A percentile compares a stretch with the other conserved stretches of the same genome.
phyloP scores from a whole-genome alignment of 208 protist species.

The Trypanosoma melophagium region DNA sequence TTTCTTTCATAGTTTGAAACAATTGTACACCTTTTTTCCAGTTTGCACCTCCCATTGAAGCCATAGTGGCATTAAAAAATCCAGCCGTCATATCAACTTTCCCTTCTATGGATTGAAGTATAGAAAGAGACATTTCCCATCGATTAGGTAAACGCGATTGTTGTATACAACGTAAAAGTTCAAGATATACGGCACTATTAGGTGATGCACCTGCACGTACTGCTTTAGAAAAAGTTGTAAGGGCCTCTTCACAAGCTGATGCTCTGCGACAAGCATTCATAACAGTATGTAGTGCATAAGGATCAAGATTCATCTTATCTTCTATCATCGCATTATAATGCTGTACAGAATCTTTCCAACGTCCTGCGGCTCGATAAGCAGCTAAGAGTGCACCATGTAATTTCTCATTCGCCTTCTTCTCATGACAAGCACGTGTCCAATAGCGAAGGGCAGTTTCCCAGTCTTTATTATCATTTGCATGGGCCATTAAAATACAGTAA shows the following conservation, averaged over 20 bases:
- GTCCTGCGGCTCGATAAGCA: slow-evolving; percentile 57
- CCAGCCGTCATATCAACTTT: slow-evolving; percentile 75
- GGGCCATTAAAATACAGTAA: slow-evolving; percentile 80
- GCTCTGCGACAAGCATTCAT: slow-evolving; percentile 82
- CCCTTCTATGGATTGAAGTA: slow-evolving; percentile 54
- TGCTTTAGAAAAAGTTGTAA: slow-evolving; percentile 59
- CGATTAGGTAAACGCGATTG: slow-evolving; percentile 36
- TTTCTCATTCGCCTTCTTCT: slow-evolving; percentile 53
- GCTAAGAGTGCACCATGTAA: slow-evolving; percentile 75
- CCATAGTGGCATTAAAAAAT: slow-evolving; percentile 80
- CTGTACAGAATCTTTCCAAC: slow-evolving; percentile 64
- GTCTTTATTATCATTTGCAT: slow-evolving; percentile 79
- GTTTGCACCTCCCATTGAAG: slow-evolving; percentile 48
- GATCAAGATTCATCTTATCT: slow-evolving; percentile 65
- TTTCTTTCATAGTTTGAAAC: slow-evolving; percentile 73
- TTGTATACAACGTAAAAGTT: slow-evolving; percentile 70
- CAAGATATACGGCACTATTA: slow-evolving; percentile 79
- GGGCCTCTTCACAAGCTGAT: slow-evolving; percentile 50
- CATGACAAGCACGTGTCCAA: slow-evolving; percentile 61
- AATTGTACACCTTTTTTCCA: slow-evolving; percentile 65
- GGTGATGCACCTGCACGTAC: slow-evolving; percentile 48
- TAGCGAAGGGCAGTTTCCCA: slow-evolving; percentile 51
- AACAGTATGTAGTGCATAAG: slow-evolving; percentile 65
- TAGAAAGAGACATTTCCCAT: slow-evolving; percentile 58
- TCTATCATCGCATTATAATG: slow-evolving; percentile 70